phyloP scores from a whole-genome alignment of 129 eudicot genomes.

The Tanacetum coccineum region DNA sequence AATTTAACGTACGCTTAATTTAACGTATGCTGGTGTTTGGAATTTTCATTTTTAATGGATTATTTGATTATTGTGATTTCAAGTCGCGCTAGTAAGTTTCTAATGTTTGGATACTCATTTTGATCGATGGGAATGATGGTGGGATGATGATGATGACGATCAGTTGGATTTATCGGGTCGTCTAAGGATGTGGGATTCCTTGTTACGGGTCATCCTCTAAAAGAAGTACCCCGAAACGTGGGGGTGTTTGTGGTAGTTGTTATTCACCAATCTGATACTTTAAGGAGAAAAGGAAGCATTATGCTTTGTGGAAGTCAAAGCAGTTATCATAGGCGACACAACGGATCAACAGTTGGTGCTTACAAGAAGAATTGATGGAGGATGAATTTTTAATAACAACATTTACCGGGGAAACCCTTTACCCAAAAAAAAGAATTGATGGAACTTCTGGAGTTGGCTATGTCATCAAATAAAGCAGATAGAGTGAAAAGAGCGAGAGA shows the following conservation, averaged over 20 bases:
- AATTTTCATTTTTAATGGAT: no score
- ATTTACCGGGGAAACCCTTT: no score
- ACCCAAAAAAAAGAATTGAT: no score
- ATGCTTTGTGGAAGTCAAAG: conserved; percentile 67
- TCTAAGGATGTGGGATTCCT: conserved; percentile 92
- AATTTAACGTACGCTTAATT: no score
- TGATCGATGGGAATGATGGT: conserved; percentile 62
- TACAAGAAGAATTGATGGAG: conserved; percentile 62
- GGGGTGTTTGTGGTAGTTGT: conserved; percentile 62
- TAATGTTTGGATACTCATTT: no score
- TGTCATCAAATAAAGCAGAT: conserved; percentile 89
- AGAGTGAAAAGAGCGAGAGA: conserved; percentile 86
- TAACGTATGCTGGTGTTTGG: no score
- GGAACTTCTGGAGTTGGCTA: conserved; percentile 80
- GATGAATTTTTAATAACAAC: no score
- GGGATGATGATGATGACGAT: conserved; percentile 68
- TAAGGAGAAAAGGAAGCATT: conserved; percentile 79
- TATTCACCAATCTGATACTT: conserved; percentile 81
- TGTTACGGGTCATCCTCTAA: conserved; percentile 82
- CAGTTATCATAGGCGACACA: conserved; percentile 48
- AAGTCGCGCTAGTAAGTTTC: no score
- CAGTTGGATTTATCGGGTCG: conserved; percentile 66
- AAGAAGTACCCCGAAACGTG: conserved; percentile 67
- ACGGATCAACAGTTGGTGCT: conserved; percentile 34
- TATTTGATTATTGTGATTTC: no score